These are phyloP conservation scores for Claviceps fusiformis DNA, from an alignment of 2,329 filamentous ascomycete species.

Conservation along the genomic window DNA sequence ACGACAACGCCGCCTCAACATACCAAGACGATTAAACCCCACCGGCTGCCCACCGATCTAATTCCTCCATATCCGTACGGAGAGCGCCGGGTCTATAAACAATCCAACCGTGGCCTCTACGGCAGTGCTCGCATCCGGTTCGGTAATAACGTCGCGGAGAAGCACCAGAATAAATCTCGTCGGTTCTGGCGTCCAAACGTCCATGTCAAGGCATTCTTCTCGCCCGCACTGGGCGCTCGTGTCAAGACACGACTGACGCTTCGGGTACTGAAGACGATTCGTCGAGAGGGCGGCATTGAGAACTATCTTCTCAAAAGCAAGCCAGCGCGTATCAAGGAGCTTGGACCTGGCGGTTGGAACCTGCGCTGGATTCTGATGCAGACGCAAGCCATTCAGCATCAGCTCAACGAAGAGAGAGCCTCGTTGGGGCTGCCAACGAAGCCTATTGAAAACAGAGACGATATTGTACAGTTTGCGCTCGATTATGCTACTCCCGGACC, in stretches of 20 bases:
- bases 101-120: constrained; percentile 64
- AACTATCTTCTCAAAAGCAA: constrained; percentile 79
- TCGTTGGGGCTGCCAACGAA: constrained; percentile 44
- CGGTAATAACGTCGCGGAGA: constrained; percentile 64
- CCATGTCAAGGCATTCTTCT: constrained; percentile 53
- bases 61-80: constrained; percentile 63
- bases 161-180: constrained; percentile 55
- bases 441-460: constrained; percentile 22
- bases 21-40: constrained; percentile 28
- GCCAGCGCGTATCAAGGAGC: constrained; percentile 62
- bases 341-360: constrained; percentile 83
- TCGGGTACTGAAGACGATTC: constrained; percentile 58
- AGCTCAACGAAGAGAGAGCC: constrained; percentile 51
- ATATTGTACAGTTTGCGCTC: constrained; percentile 26
- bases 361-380: constrained; percentile 85
- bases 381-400: constrained; percentile 48
- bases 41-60: constrained; percentile 32
- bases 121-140: constrained; percentile 58
- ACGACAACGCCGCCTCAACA: constrained; percentile 21
- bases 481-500: constrained; percentile 28
- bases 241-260: constrained; percentile 58
- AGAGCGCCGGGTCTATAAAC: constrained; percentile 58
- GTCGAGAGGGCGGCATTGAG: constrained; percentile 79
- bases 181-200: constrained; percentile 67
- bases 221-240: constrained; percentile 43